phyloP scores from a whole-genome alignment of 768 basidiomycete genomes.

The Boletus pseudopeckii region DNA sequence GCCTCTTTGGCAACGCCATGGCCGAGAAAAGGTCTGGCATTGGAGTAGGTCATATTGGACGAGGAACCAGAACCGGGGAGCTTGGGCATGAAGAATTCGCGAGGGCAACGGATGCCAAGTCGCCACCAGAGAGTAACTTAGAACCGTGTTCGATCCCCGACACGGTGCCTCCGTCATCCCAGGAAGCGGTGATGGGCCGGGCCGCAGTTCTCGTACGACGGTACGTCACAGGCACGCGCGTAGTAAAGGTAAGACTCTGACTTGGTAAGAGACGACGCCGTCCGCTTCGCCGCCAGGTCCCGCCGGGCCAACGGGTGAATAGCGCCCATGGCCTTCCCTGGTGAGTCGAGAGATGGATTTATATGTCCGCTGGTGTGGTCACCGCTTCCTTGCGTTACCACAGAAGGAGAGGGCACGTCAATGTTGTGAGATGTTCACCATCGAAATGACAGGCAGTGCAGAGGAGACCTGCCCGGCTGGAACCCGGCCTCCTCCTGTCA shows the following conservation, averaged over 20 bases:
- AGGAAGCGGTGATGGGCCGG: conserved; percentile 9
- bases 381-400: conserved; percentile 1
- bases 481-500: neutral
- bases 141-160: conserved; percentile 9
- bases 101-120: conserved; percentile 8
- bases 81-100: conserved; percentile 11
- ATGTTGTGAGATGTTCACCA: neutral
- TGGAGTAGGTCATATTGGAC: neutral
- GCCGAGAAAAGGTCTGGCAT: neutral
- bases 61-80: conserved; percentile 7
- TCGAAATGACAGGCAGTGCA: neutral
- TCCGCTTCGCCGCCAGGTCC: conserved; percentile 1
- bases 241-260: conserved; percentile 3
- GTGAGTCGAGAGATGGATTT: neutral
- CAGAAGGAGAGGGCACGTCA: conserved; percentile 1
- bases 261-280: conserved; percentile 4
- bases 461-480: neutral
- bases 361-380: neutral
- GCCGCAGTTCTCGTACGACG: conserved; percentile 8
- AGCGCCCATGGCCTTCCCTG: neutral
- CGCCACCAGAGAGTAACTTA: conserved; percentile 14
- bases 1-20: neutral
- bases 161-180: conserved; percentile 2
- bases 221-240: conserved; percentile 6
- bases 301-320: conserved; percentile 6